Conservation (phyloP, 768 basidiomycete species). For the Macrolepiota fuliginosa region DNA sequence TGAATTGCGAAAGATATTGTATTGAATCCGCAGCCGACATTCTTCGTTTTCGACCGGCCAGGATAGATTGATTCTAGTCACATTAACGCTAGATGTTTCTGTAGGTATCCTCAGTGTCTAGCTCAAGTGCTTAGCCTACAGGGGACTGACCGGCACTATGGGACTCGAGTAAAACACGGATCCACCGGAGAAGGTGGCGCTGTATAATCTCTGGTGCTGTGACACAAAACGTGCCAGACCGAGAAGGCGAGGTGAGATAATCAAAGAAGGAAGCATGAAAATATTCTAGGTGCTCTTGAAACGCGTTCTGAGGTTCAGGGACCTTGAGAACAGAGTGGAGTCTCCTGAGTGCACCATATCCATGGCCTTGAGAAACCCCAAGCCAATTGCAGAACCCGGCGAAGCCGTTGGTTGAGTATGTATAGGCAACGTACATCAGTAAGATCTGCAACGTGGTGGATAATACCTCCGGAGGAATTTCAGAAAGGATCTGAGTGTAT, state of each 20-base stretch:
- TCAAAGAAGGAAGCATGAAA: too few relatives aligned
- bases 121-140: too few relatives aligned
- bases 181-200: too few relatives aligned
- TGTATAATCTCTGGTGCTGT: too few relatives aligned
- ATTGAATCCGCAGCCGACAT: not conserved
- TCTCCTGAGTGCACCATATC: not conserved
- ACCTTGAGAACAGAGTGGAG: not conserved
- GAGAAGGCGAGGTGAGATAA: too few relatives aligned
- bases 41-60: not conserved
- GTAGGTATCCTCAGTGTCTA: too few relatives aligned
- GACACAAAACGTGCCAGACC: not conserved
- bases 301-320: not conserved
- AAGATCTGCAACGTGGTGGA: too few relatives aligned
- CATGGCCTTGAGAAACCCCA: not conserved
- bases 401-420: too few relatives aligned
- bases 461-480: not conserved
- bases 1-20: not conserved
- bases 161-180: too few relatives aligned
- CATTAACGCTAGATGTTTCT: not conserved
- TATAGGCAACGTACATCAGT: too few relatives aligned
- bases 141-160: too few relatives aligned
- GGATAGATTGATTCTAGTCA: not conserved
- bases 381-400: not conserved
- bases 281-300: not conserved
- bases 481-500: too few relatives aligned